Evolutionary conservation across 331 rosid genomes (phyloP), one percentile per base, ranked within the genome.

Genomic region (Prunus yedoensis): DNA sequence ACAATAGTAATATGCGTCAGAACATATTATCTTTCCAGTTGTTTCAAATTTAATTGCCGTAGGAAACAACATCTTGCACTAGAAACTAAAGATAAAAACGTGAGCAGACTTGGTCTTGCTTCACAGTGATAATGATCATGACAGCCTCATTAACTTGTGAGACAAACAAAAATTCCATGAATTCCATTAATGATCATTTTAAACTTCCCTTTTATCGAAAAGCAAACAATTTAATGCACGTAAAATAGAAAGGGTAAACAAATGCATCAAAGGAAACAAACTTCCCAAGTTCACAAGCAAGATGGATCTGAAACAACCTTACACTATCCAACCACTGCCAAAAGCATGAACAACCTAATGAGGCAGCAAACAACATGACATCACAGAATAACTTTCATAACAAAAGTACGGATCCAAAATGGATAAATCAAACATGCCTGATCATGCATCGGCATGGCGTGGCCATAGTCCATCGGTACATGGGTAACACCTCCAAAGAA

Each of bases 401-500:
- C 18, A 57, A 41, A 71, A 32, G 18, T 35, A 25, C 38, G 38
- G 3, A 72, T 18, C 3, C 4, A 4, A 78, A 49, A 61, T 61
- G n/a, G 25, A 74, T 20, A 76, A 35, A 53, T 2, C 43, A 25
- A 58, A 71, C 74, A 32, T 71, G 83, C 98, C 97, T 94, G 97
- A 78, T 94, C 86, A 64, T 88, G 88, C 77, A 87, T 70, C 41
- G 94, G 78, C 18, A 81, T 91, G 47, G 93, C 51, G 63, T 81
- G 85, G 57, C 83, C 87, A 81, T 90, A 94, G 78, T 81, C 78
- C 16, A 81, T 23, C 1, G 97, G 96, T 3, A 74, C 83, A 74
- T 88, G 91, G 9, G 86, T 58, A 68, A 88, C 52, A 70, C 89
- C 96, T 59, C 87, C 94, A 56, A 86, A 94, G 88, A 90, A 91